Evolutionary conservation across 345 rosid species (phyloP).

Genomic region (Ceriops decandra): DNA sequence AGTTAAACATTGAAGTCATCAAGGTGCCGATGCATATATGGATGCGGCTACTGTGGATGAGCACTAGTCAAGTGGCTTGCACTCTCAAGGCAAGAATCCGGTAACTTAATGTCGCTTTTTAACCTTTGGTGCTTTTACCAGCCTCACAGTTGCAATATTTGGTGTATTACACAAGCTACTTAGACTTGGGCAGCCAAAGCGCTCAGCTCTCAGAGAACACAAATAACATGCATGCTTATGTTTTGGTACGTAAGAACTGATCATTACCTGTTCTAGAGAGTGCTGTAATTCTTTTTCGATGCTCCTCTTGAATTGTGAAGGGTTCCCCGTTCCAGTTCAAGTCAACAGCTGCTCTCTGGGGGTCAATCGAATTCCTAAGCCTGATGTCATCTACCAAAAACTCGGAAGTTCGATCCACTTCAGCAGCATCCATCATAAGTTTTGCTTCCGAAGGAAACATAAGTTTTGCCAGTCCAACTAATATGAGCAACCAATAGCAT

Average conservation of each 20-base stretch:
- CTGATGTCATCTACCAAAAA: slow-evolving; percentile 46
- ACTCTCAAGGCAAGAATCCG: too few relatives aligned
- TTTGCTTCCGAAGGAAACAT: slow-evolving; percentile 82
- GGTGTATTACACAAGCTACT: too few relatives aligned
- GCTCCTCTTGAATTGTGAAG: slow-evolving; percentile 62
- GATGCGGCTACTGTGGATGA: too few relatives aligned
- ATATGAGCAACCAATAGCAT: neutral
- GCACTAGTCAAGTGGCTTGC: too few relatives aligned
- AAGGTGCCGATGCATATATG: too few relatives aligned
- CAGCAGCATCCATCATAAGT: slow-evolving; percentile 61
- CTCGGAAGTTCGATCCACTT: slow-evolving; percentile 59
- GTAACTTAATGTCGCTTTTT: too few relatives aligned
- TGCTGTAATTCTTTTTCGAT: slow-evolving; percentile 56
- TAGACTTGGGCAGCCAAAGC: neutral
- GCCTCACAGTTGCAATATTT: too few relatives aligned
- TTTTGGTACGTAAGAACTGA: neutral
- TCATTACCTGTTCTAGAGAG: slow-evolving; percentile 65
- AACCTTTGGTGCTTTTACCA: too few relatives aligned
- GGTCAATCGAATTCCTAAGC: slow-evolving; percentile 22
- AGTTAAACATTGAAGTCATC: too few relatives aligned
- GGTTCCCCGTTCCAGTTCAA: slow-evolving; percentile 67
- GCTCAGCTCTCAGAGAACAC: neutral
- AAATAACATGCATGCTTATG: neutral
- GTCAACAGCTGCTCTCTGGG: slow-evolving; percentile 49
- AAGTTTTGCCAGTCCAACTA: slow-evolving; percentile 78